Conservation (phyloP, 2,329 filamentous ascomycete species). For the Ramichloridium luteum region DNA sequence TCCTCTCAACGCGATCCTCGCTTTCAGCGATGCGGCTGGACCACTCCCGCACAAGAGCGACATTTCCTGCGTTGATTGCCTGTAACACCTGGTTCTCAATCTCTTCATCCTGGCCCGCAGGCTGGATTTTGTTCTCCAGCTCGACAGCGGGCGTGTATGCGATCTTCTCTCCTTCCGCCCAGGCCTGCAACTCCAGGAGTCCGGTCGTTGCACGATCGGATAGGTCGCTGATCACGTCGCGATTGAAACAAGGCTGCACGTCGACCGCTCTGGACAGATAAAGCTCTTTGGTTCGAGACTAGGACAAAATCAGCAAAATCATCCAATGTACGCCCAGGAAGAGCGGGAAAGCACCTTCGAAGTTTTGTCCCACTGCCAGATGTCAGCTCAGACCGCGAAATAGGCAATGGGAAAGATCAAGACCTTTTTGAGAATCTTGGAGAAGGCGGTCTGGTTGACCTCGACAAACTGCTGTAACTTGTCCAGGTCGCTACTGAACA, state of each 20-base stretch:
- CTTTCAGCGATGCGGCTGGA: slow-evolving; percentile 56
- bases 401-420: slow-evolving; percentile 13
- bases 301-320: slow-evolving; percentile 22
- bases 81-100: slow-evolving; percentile 80
- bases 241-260: slow-evolving; percentile 96
- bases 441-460: slow-evolving; percentile 94
- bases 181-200: slow-evolving; percentile 83
- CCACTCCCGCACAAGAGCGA: slow-evolving; percentile 66
- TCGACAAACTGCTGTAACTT: slow-evolving; percentile 97
- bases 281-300: slow-evolving; percentile 92
- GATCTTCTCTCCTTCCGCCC: slow-evolving; percentile 92
- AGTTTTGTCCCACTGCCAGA: slow-evolving; percentile 81
- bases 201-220: slow-evolving; percentile 97
- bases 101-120: slow-evolving; percentile 67
- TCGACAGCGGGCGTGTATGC: slow-evolving; percentile 41
- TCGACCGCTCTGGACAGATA: slow-evolving; percentile 94
- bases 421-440: slow-evolving; percentile 94
- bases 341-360: slow-evolving; percentile 54
- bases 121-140: slow-evolving; percentile 24
- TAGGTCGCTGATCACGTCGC: slow-evolving; percentile 88
- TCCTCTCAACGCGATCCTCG: slow-evolving; percentile 55
- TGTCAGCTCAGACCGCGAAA: slow-evolving; percentile 26
- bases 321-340: slow-evolving; percentile 5
- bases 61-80: slow-evolving; percentile 70
- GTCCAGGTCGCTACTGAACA: slow-evolving; percentile 92